A percentile compares a stretch with the other conserved stretches of the same genome.
Evolutionary conservation across 179 eudicot genomes (phyloP).

Genomic region (Spinacia oleracea): DNA sequence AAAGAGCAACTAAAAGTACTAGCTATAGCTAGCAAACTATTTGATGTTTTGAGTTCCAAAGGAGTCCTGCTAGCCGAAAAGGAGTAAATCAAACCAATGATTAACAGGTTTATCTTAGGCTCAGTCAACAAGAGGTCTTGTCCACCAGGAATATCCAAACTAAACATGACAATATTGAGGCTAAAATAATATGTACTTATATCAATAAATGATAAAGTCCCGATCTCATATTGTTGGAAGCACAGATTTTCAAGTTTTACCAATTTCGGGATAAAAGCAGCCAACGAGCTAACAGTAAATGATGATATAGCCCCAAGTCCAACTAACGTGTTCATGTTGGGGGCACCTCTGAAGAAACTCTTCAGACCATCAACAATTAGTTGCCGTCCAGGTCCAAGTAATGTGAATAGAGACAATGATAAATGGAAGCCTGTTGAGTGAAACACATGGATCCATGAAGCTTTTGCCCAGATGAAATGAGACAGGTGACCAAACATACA

Average conservation of each 20-base stretch:
- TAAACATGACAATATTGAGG: background rate
- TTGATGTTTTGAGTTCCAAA: background rate
- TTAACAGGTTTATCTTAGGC: background rate
- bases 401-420: conserved; percentile 75
- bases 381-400: conserved; percentile 94
- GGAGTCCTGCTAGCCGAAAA: background rate
- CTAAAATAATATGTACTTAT: background rate
- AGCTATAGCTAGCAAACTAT: background rate
- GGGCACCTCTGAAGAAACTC: conserved; percentile 89
- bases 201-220: background rate
- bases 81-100: background rate
- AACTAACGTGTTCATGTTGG: conserved; percentile 98
- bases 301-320: conserved; percentile 99
- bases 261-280: conserved; percentile 85
- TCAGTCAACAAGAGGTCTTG: background rate
- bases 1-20: background rate
- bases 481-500: conserved; percentile 90
- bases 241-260: conserved; percentile 33
- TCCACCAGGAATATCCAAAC: background rate
- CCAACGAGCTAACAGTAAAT: conserved; percentile 87
- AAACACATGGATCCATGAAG: conserved; percentile 84
- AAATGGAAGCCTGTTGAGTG: conserved; percentile 96
- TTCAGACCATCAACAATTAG: conserved; percentile 87
- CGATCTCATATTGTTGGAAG: background rate
- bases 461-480: conserved; percentile 82